Evolutionary conservation across 495 filamentous ascomycete species (phyloP), one percentile per base, ranked within the genome.

Genomic region (Melanomma pulvis-pyrius): DNA sequence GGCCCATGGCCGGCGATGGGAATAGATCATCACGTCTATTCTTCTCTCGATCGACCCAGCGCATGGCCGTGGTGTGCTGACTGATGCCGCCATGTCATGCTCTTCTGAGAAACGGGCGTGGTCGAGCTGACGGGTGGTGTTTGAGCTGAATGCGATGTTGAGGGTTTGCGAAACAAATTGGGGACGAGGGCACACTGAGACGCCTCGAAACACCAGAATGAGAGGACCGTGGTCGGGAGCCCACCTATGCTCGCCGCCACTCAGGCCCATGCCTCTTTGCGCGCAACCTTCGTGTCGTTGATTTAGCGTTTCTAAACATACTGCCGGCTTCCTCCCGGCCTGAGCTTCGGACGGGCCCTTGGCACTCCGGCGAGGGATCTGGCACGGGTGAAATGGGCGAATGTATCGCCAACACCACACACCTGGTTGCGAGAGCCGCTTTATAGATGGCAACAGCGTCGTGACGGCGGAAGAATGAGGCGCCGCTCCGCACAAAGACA

Each of bases 251-350:
- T 64, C 28, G 50, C 61, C 61, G 32, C 61, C 9, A 13, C 24
- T 11, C 5, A 25, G 1, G 15, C 46, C 61, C 25, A 39, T 29
- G 22, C 52, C 34, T 34, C 51, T 39, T 54, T 19, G 29, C 50
- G 28, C 21, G 8, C 34, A 5, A 51, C 50, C 22, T 39, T 66
- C 63, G 63, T 66, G 63, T 59, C 63, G 63, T 64, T 47, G 57
- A 54, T 49, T 61, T 61, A 67, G 64, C 49, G 64, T 61, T 67
- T 60, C 64, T 67, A 67, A 67, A 67, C 57, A 67, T 67, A 67
- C 41, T 28, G 46, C 29, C 54, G 62, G 52, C 19, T 26, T 28
- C 52, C 19, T 17, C 48, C 29, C 47, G 63, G 55, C 9, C 55
- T 19, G 26, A 30, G 51, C 51, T 5, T 28, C 13, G 49, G n/a